Evolutionary conservation across 306 rosid species (phyloP).

Genomic region (Heteromeles arbutifolia): DNA sequence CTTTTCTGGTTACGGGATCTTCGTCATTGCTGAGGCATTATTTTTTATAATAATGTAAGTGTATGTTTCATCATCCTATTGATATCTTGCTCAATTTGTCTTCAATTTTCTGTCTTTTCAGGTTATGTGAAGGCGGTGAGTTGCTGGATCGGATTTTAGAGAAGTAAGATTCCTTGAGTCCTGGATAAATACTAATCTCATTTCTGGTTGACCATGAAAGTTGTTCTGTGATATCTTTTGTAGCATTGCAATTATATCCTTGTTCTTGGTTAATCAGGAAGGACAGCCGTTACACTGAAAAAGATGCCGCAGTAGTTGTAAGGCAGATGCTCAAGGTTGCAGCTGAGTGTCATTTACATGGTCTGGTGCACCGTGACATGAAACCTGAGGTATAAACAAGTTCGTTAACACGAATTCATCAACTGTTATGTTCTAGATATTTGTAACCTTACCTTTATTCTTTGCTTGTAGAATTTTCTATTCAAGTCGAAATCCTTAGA

Average conservation of each 20-base stretch:
- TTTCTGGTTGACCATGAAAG: constrained; percentile 3
- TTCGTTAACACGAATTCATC: background rate
- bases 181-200: background rate
- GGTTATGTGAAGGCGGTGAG: constrained; percentile 99
- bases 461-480: constrained; percentile 74
- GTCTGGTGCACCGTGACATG: constrained; percentile 98
- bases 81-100: background rate
- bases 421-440: no score
- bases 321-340: constrained; percentile 99
- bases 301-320: constrained; percentile 92
- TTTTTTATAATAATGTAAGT: background rate
- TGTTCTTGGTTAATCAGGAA: constrained; percentile 56
- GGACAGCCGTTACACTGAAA: constrained; percentile 92
- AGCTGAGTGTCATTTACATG: constrained; percentile 96
- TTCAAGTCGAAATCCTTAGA: constrained; percentile 65
- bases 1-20: constrained; percentile 1
- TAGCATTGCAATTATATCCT: constrained; percentile 10
- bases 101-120: constrained; percentile 19
- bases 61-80: constrained; percentile 1
- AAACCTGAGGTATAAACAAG: constrained; percentile 76
- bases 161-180: constrained; percentile 57
- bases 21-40: constrained; percentile 3
- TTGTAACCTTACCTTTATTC: constrained; percentile 6
- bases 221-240: constrained; percentile 3
- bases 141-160: constrained; percentile 88